phyloP scores from a whole-genome alignment of 1,284 basidiomycete genomes.

The Sanguinoderma infundibulare region DNA sequence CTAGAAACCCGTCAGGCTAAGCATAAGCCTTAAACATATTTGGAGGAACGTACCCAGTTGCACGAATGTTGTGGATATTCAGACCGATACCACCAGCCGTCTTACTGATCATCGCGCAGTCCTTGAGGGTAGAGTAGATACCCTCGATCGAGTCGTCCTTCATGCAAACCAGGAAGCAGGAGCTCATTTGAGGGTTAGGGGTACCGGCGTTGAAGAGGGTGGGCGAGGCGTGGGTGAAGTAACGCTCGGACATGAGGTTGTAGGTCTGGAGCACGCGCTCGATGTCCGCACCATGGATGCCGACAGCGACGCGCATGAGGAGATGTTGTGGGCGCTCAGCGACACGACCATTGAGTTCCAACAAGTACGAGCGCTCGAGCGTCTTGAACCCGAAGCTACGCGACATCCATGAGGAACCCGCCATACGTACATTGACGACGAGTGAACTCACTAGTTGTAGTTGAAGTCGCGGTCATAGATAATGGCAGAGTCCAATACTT shows the following conservation, averaged over 20 bases:
- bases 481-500: conserved; percentile 89
- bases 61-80: conserved; percentile 96
- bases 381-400: conserved; percentile 98
- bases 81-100: conserved; percentile 98
- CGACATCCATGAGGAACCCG: not conserved
- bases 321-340: conserved; percentile 99
- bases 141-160: conserved; percentile 99
- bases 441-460: conserved; percentile 81
- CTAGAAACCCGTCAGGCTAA: conserved; percentile 65
- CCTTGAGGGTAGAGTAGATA: conserved; percentile 98
- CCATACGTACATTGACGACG: not conserved
- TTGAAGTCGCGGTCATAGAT: conserved; percentile 99
- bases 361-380: conserved; percentile 96
- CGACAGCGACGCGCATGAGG: conserved; percentile 99
- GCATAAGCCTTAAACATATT: not conserved
- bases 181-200: conserved; percentile 93
- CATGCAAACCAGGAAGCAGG: conserved; percentile 98
- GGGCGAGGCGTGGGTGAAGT: conserved; percentile 98
- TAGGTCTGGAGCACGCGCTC: conserved; percentile 93
- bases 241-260: conserved; percentile 94
- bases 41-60: conserved; percentile 75
- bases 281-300: conserved; percentile 92
- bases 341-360: conserved; percentile 93
- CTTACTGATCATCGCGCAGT: conserved; percentile 99
- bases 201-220: conserved; percentile 99